Evolutionary conservation across 495 filamentous ascomycete species (phyloP).

Genomic region (Talaromyces wortmannii): DNA sequence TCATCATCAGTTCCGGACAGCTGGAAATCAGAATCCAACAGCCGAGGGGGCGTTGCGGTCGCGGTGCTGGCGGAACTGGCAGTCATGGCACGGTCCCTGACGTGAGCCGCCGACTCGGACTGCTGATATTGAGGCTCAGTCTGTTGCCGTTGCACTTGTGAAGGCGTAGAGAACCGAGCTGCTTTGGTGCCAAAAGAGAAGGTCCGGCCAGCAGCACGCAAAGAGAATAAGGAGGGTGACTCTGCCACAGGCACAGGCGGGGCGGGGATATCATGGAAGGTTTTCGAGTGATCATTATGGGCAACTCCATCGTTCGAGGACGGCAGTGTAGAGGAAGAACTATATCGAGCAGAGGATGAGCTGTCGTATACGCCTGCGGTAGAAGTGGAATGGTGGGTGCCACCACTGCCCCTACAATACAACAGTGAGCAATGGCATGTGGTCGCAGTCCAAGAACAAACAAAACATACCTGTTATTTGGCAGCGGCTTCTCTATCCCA

Average conservation of each 20-base stretch:
- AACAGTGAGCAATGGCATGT: no score
- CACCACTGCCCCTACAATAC: constrained; percentile 49
- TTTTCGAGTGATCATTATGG: constrained; percentile 50
- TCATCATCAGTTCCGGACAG: constrained; percentile 43
- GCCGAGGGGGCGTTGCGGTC: constrained; percentile 62
- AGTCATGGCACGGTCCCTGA: constrained; percentile 42
- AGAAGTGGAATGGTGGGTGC: constrained; percentile 55
- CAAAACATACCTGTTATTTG: constrained; percentile 33
- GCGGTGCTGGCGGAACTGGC: constrained; percentile 57
- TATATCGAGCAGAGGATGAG: constrained; percentile 55
- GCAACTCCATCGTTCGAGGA: constrained; percentile 59
- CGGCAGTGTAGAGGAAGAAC: constrained; percentile 66
- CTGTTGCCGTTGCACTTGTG: constrained; percentile 6
- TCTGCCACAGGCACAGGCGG: constrained; percentile 43
- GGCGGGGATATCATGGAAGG: constrained; percentile 35
- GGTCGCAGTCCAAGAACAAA: neutral
- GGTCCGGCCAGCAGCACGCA: constrained; percentile 63
- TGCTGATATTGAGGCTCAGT: constrained; percentile 24
- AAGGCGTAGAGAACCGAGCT: constrained; percentile 32
- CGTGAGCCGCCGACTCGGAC: constrained; percentile 22
- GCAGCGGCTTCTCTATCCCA: constrained; percentile 23
- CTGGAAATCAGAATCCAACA: constrained; percentile 53
- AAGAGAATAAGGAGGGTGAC: constrained; percentile 44
- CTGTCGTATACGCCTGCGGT: constrained; percentile 50
- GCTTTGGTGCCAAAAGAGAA: constrained; percentile 55